Base-by-base conservation (phyloP, 2,329 filamentous ascomycete genomes). In the Biscogniauxia sp. region DNA sequence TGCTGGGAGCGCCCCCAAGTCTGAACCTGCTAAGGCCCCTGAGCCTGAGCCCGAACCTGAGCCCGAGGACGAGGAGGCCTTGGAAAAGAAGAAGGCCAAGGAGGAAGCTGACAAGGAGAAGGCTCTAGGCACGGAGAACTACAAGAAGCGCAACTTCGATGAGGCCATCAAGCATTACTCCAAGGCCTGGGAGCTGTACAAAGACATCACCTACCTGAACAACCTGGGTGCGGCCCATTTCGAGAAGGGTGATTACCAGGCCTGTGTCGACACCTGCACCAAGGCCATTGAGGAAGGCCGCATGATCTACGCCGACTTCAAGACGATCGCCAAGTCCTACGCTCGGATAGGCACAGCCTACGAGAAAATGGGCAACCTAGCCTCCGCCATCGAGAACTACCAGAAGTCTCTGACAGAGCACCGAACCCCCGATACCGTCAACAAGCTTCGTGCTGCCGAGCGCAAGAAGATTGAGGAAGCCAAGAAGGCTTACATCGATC, bases 141-240 rank as follows among this genome's bases (percentile, higher is more conserved):
- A 99, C 84, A 99, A 99, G 88, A 98, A 98, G 86, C 89, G 92
- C 69, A 88, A 97, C 74, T 97, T 99, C 68, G 95, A 98, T 71
- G 88, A 90, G 73, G 95, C 95, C 55, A 97, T 99, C 71, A 87
- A 88, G 73, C 92, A 99, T 80, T 99, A 99, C 82, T 85, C 77
- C 75, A 96, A 96, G 76, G 95, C 95, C 0, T 99, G 95, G 95
- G 93, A 97, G 61, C 78, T 91, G 49, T 84, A 92, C 85, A 95
- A 97, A 83, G 95, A 99, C 72, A 96, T 99, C 72, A 95, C 94
- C 17, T 99, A 99, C 79, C 84, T 98, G 62, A 99, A 96, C 81
- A 99, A 99, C 79, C 84, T 96, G 32, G 92, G 93, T 62, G 95
- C 95, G 3, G 95, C 94, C 62, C 87, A 96, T 72, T 98, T 93